A percentile compares a stretch with the other conserved stretches of the same genome.
Evolutionary conservation across 2,329 filamentous ascomycete genomes (phyloP).

Genomic region (Aspergillus hiratsukae): DNA sequence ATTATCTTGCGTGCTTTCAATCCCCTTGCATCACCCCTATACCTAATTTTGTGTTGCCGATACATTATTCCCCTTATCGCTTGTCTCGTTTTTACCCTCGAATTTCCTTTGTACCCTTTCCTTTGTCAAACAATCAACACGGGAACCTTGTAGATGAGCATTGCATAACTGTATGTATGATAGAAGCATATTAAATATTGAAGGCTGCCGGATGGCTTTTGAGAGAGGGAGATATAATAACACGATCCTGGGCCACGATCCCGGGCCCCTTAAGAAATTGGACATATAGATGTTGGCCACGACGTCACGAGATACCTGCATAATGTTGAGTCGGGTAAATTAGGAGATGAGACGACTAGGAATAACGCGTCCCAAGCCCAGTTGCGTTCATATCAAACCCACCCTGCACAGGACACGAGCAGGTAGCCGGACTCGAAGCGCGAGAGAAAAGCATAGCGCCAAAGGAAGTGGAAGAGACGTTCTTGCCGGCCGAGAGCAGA

Average conservation of each 20-base stretch:
- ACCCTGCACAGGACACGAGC: conserved; percentile 7
- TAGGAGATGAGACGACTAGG: neutral
- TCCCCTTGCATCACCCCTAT: neutral
- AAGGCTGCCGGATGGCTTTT: neutral
- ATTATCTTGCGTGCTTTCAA: neutral
- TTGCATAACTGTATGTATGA: neutral
- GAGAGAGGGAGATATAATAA: neutral
- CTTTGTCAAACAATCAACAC: neutral
- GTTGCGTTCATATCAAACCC: neutral
- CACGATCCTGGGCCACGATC: neutral
- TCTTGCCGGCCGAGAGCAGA: conserved; percentile 52
- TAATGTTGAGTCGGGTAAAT: neutral
- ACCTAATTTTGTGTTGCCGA: neutral
- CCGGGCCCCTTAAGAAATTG: neutral
- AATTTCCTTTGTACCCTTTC: neutral
- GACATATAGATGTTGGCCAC: neutral
- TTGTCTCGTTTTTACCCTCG: neutral
- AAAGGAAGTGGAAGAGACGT: conserved; percentile 13
- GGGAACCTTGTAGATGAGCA: neutral
- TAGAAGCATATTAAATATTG: neutral
- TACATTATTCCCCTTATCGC: neutral
- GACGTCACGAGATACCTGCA: neutral
- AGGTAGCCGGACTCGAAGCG: conserved; percentile 4
- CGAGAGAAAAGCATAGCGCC: conserved; percentile 14
- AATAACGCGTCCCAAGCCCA: neutral